These are phyloP conservation scores for Dactylellina drechsleri DNA, from an alignment of 2,329 filamentous ascomycete species.

Conservation along the genomic window DNA sequence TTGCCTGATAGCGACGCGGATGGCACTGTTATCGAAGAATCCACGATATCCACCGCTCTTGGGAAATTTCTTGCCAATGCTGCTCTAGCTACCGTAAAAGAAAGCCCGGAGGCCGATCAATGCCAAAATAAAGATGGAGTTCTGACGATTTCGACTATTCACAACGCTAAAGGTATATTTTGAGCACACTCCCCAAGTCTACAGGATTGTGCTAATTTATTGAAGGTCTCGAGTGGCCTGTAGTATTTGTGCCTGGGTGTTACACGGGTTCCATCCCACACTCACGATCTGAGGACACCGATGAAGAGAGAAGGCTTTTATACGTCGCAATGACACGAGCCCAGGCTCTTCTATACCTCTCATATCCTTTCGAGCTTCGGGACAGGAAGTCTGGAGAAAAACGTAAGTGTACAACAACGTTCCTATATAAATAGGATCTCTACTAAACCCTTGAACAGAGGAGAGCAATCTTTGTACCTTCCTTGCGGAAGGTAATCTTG, in stretches of 20 bases:
- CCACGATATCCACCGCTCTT: slow-evolving; percentile 62
- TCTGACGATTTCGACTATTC: slow-evolving; percentile 93
- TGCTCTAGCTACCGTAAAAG: slow-evolving; percentile 79
- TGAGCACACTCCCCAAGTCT: background rate
- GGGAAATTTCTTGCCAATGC: slow-evolving; percentile 91
- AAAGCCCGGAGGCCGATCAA: slow-evolving; percentile 69
- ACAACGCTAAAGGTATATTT: slow-evolving; percentile 79
- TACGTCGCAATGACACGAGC: slow-evolving; percentile 98
- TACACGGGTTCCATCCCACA: slow-evolving; percentile 93
- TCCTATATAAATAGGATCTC: slow-evolving; percentile 25
- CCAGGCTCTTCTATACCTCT: slow-evolving; percentile 85
- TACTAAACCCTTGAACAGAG: slow-evolving; percentile 58
- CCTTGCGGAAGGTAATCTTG: slow-evolving; percentile 53
- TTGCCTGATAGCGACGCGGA: slow-evolving; percentile 62
- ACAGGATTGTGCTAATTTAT: slow-evolving; percentile 9
- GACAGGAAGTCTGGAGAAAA: slow-evolving; percentile 62
- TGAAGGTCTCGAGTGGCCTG: slow-evolving; percentile 83
- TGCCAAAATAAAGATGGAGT: slow-evolving; percentile 66
- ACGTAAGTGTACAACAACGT: slow-evolving; percentile 61
- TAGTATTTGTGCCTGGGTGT: slow-evolving; percentile 90
- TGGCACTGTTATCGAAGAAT: slow-evolving; percentile 28
- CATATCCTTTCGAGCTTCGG: slow-evolving; percentile 72
- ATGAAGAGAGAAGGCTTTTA: slow-evolving; percentile 86
- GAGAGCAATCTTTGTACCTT: slow-evolving; percentile 57
- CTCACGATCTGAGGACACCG: slow-evolving; percentile 81